phyloP scores from a whole-genome alignment of 1,284 basidiomycete species.

The Ganoderma sinense region DNA sequence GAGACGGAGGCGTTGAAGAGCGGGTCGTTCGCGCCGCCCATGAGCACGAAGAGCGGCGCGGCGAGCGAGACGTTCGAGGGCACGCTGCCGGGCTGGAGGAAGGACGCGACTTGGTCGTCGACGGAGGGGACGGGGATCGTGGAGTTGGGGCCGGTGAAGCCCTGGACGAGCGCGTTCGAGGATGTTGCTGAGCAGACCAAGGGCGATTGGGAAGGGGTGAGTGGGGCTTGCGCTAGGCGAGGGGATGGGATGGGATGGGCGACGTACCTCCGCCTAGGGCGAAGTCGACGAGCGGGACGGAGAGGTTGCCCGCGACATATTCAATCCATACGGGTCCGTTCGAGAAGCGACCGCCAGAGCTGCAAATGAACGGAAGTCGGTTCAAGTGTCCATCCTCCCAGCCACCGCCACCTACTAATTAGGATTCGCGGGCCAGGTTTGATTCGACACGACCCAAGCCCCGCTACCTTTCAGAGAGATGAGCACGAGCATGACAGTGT shows the following conservation, averaged over 20 bases:
- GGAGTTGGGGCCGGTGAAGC: constrained; percentile 14
- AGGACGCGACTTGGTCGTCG: constrained; percentile 11
- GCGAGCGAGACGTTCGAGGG: constrained; percentile 4
- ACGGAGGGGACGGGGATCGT: constrained; percentile 15
- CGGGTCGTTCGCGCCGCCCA: constrained; percentile 18
- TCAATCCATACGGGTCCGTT: constrained; percentile 19
- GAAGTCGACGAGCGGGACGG: constrained; percentile 12
- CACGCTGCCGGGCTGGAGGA: neutral
- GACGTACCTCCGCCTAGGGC: constrained; percentile 18
- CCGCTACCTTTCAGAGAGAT: constrained; percentile 10
- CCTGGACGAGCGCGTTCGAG: constrained; percentile 15
- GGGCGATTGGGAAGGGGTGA: neutral
- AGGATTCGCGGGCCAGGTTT: constrained; percentile 15
- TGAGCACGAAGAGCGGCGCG: constrained; percentile 16
- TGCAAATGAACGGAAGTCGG: neutral
- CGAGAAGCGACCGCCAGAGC: constrained; percentile 13
- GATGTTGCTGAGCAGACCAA: constrained; percentile 3
- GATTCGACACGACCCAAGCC: constrained; percentile 12
- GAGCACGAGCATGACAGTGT: neutral
- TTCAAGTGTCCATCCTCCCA: neutral
- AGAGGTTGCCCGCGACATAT: constrained; percentile 15
- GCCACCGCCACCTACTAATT: constrained; percentile 1
- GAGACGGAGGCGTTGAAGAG: constrained; percentile 15
- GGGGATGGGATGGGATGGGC: neutral
- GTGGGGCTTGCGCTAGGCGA: neutral